These are phyloP conservation scores for Metarhizium robertsii DNA, from an alignment of 2,329 filamentous ascomycete species.

Conservation along the genomic window DNA sequence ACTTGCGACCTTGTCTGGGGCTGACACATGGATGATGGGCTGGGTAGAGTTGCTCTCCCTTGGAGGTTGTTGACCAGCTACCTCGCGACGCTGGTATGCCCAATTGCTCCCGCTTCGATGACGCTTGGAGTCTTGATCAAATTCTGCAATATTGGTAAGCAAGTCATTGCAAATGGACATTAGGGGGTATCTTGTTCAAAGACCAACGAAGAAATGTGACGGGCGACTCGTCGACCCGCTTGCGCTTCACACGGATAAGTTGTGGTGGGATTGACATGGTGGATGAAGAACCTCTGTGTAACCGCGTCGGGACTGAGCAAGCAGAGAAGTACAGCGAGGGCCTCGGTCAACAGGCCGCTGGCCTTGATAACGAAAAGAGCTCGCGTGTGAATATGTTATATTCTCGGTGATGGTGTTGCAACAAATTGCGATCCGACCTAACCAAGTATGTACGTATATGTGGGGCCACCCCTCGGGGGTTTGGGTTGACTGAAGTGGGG, in stretches of 20 bases:
- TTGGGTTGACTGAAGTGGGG: no score
- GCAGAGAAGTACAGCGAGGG: not conserved
- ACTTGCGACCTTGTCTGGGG: conserved; percentile 22
- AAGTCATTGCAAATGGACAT: conserved; percentile 5
- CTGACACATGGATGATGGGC: conserved; percentile 41
- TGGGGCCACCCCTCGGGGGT: no score
- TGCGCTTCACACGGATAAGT: conserved; percentile 52
- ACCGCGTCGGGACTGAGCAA: not conserved
- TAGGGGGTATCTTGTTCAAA: not conserved
- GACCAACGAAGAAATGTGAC: conserved; percentile 46
- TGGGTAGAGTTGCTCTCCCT: conserved; percentile 4
- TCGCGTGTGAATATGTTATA: no score
- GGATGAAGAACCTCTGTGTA: not conserved
- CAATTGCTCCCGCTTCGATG: conserved; percentile 41
- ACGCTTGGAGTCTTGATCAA: conserved; percentile 44
- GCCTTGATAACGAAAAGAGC: not conserved
- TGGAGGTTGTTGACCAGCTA: conserved; percentile 16
- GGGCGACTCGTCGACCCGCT: conserved; percentile 43
- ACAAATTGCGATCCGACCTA: no score
- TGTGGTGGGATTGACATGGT: conserved; percentile 49
- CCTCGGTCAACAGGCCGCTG: not conserved
- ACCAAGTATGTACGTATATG: no score
- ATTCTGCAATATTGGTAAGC: conserved; percentile 26
- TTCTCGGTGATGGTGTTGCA: no score
- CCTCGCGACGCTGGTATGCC: conserved; percentile 45